A percentile compares a stretch with the other conserved stretches of the same genome.
phyloP scores from a whole-genome alignment of 2,329 filamentous ascomycete species.

The Epichloe hybrida region DNA sequence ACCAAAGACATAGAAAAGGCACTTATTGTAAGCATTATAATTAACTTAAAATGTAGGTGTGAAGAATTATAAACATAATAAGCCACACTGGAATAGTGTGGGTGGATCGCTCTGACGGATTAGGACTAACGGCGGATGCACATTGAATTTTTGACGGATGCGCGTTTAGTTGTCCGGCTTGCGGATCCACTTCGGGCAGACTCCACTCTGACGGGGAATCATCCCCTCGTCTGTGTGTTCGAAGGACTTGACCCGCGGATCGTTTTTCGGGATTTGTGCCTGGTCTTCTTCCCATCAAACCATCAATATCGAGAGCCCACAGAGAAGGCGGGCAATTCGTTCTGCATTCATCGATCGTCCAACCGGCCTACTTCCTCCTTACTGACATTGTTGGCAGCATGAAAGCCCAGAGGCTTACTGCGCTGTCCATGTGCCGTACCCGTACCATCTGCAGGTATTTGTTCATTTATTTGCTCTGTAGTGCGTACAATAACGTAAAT shows the following conservation, averaged over 20 bases:
- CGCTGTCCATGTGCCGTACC: background rate
- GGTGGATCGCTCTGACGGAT: no score
- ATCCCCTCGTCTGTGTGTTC: no score
- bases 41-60: no score
- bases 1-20: no score
- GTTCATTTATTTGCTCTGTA: background rate
- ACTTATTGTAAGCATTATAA: no score
- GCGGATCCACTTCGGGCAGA: slow-evolving; percentile 1
- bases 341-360: slow-evolving; percentile 1
- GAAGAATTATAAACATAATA: no score
- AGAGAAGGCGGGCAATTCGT: slow-evolving; percentile 1
- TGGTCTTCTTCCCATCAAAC: background rate
- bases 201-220: slow-evolving; percentile 1
- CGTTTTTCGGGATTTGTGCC: background rate
- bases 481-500: background rate
- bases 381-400: background rate
- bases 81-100: no score
- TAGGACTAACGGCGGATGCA: no score
- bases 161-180: no score
- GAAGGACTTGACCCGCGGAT: no score
- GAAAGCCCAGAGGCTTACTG: background rate
- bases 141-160: no score
- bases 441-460: background rate
- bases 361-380: background rate
- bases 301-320: background rate